Conservation (phyloP, 1,139 yeast genomes). For the Nakaseomyces uthaithaninus region DNA sequence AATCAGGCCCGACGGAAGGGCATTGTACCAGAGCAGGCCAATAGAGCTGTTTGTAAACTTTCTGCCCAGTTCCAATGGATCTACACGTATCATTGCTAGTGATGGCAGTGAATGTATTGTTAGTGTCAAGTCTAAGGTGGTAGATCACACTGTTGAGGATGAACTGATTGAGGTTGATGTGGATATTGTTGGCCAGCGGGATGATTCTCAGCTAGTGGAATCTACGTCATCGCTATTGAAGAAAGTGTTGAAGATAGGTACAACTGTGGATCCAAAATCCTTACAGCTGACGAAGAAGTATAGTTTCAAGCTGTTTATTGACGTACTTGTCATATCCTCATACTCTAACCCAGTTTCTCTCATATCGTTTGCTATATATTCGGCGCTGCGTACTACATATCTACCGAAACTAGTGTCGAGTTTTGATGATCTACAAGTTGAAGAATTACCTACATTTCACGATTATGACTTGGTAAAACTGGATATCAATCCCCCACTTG, state of each 20-base stretch:
- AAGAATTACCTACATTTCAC: conserved; percentile 84
- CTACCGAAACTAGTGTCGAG: conserved; percentile 68
- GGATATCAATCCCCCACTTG: conserved; percentile 59
- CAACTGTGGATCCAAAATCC: conserved; percentile 34
- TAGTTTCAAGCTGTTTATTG: conserved; percentile 67
- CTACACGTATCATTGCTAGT: conserved; percentile 72
- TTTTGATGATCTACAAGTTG: conserved; percentile 46
- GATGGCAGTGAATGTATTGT: conserved; percentile 93
- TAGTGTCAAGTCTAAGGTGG: conserved; percentile 80
- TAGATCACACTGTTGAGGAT: conserved; percentile 37
- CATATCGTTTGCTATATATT: conserved; percentile 66
- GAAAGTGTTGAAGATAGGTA: conserved; percentile 29
- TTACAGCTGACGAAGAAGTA: conserved; percentile 64
- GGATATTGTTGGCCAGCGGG: conserved; percentile 64
- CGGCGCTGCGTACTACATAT: conserved; percentile 71
- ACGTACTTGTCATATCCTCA: conserved; percentile 65
- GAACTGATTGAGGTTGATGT: conserved; percentile 65
- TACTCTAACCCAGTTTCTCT: conserved; percentile 68
- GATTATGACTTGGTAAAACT: conserved; percentile 69
- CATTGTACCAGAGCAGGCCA: conserved; percentile 68
- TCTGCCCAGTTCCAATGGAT: conserved; percentile 83
- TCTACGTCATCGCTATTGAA: conserved; percentile 48
- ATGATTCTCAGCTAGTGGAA: conserved; percentile 55
- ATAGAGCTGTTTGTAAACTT: conserved; percentile 74
- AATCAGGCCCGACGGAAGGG: conserved; percentile 77